Evolutionary conservation across 495 filamentous ascomycete species (phyloP).

Genomic region (Penicillium pancosmium): DNA sequence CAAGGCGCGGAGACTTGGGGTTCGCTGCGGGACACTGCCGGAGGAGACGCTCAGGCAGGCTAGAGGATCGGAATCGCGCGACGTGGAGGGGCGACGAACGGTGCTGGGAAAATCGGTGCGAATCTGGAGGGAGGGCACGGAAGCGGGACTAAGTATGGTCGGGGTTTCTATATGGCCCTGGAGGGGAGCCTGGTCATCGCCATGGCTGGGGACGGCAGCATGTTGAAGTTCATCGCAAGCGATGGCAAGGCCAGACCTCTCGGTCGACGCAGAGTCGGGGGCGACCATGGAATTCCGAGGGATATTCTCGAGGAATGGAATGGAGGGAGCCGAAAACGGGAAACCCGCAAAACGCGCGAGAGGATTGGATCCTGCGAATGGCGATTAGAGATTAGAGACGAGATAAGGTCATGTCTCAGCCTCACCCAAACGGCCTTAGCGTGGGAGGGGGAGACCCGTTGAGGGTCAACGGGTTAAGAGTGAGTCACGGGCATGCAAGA

Average conservation of each 20-base stretch:
- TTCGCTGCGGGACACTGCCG: constrained; percentile 49
- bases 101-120: constrained; percentile 40
- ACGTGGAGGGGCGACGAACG: constrained; percentile 27
- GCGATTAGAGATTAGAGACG: constrained; percentile 17
- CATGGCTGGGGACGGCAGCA: constrained; percentile 18
- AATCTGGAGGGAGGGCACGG: constrained; percentile 44
- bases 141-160: constrained; percentile 22
- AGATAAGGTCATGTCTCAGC: constrained; percentile 23
- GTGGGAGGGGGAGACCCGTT: constrained; percentile 25
- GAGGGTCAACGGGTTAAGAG: constrained; percentile 25
- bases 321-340: constrained; percentile 21
- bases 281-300: constrained; percentile 21
- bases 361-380: constrained; percentile 5
- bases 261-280: constrained; percentile 31
- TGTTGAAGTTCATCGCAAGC: constrained; percentile 6
- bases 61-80: constrained; percentile 36
- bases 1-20: constrained; percentile 53
- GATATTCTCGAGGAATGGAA: not conserved
- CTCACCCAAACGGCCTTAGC: constrained; percentile 31
- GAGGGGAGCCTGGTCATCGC: constrained; percentile 8
- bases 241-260: constrained; percentile 26
- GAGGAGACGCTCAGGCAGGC: constrained; percentile 46
- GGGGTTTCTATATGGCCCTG: not conserved
- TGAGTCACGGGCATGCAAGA: constrained; percentile 9
- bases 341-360: not conserved